Evolutionary conservation across 768 basidiomycete species (phyloP).

Genomic region (Suillus discolor): DNA sequence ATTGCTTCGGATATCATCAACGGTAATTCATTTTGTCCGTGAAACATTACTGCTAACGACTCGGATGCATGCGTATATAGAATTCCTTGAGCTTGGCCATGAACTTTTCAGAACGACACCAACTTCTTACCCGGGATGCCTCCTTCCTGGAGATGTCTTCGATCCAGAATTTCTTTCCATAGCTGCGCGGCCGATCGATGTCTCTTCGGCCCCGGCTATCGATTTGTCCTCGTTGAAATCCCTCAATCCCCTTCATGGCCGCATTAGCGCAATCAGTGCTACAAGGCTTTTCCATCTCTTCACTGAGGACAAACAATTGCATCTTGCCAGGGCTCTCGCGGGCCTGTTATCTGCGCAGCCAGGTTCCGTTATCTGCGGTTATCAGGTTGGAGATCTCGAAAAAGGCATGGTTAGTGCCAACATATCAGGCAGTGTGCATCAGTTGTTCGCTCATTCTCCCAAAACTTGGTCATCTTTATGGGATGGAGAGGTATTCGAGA

Average conservation of each 20-base stretch:
- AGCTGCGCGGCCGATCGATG: slow-evolving; percentile 29
- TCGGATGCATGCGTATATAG: slow-evolving; percentile 30
- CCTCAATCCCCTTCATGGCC: slow-evolving; percentile 50
- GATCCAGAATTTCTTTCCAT: slow-evolving; percentile 44
- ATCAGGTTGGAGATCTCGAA: slow-evolving; percentile 21
- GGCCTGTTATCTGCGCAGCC: slow-evolving; percentile 30
- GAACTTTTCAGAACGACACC: slow-evolving; percentile 59
- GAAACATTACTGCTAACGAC: not conserved
- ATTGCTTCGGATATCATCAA: slow-evolving; percentile 42
- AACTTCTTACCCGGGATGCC: slow-evolving; percentile 51
- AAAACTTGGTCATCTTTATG: slow-evolving; percentile 21
- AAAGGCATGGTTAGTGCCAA: slow-evolving; percentile 10
- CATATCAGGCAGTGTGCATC: not conserved
- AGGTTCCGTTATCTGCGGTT: slow-evolving; percentile 36
- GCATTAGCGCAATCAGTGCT: slow-evolving; percentile 51
- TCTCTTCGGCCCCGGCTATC: slow-evolving; percentile 27
- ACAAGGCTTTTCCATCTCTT: slow-evolving; percentile 49
- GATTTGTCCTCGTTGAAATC: slow-evolving; percentile 39
- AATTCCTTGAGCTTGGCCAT: slow-evolving; percentile 61
- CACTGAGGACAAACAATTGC: slow-evolving; percentile 28
- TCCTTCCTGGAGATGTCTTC: slow-evolving; percentile 59
- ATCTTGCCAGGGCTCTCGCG: slow-evolving; percentile 30
- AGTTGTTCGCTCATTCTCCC: slow-evolving; percentile 17
- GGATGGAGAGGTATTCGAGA: slow-evolving; percentile 27
- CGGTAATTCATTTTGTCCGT: slow-evolving; percentile 25